Evolutionary conservation across 768 basidiomycete genomes (phyloP), one percentile per base, ranked within the genome.

Genomic region (Grammothele lineata): DNA sequence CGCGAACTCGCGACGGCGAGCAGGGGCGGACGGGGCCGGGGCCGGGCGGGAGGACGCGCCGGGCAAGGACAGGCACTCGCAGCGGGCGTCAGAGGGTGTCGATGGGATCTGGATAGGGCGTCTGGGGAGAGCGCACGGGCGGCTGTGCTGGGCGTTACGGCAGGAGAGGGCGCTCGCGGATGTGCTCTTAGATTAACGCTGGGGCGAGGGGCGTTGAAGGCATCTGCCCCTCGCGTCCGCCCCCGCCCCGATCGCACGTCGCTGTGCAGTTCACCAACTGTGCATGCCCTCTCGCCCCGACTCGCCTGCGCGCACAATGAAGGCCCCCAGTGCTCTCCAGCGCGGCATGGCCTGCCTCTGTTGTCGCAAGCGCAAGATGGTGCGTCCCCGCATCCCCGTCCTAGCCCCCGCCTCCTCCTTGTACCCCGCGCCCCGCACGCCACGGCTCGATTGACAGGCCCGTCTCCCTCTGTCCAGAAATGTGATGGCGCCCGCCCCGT

Each of bases 401-500:
- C 25, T 1, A 15, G 14, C 32, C 19, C 19, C 34, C 23, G 21
- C 8, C 34, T 25, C 34, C 25, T 32, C 41, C 21, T 47, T 30
- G 24, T 24, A 36, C 42, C 40, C 25, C 23, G 14, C 2, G 17
- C 26, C 8, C 26, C 17, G n/a, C 26, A 2, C 6, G n/a, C 40
- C 14, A 23, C 33, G 10, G 9, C 42, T 19, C 37, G 22, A 18
- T 36, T 51, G 25, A 41, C 46, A 17, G 26, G 37, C n/a, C 50
- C 40, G 35, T 32, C 33, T 36, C 4, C 34, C 39, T 12, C 51
- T 36, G 23, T 39, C n/a, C 53, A 83, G 81, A 76, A 78, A 76
- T 84, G 81, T 58, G 78, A 81, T 56, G 79, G 79, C 15, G 61
- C 59, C 21, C 76, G 77, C 33, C 81, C 81, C 14, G 67, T 73